Conservation (phyloP, 345 rosid genomes). For the Lepidium aucheri region DNA sequence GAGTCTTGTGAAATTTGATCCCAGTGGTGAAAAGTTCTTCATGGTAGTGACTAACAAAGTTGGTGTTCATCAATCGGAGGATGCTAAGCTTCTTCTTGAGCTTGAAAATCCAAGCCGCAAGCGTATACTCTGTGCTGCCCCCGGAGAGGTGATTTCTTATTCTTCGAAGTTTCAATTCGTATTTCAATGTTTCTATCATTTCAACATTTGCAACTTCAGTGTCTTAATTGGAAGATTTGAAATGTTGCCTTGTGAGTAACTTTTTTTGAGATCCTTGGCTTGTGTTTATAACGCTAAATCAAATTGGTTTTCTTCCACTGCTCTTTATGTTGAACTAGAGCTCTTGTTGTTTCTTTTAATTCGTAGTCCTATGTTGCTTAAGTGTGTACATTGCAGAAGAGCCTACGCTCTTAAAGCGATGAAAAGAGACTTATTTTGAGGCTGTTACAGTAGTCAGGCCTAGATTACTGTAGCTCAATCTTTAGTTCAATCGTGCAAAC, state of each 20-base stretch:
- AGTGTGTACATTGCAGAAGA: neutral
- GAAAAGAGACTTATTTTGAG: neutral
- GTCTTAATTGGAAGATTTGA: neutral
- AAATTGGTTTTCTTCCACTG: neutral
- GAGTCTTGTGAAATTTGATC: constrained; percentile 49
- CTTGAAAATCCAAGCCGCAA: constrained; percentile 44
- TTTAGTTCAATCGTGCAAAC: neutral
- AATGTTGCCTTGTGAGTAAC: neutral
- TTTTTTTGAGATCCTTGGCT: neutral
- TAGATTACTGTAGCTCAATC: too few relatives aligned
- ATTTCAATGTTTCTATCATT: neutral
- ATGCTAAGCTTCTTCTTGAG: constrained; percentile 65
- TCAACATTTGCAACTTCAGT: neutral
- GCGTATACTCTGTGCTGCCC: constrained; percentile 68
- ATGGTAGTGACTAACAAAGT: constrained; percentile 56
- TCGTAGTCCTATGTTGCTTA: too few relatives aligned
- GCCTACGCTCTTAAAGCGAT: neutral
- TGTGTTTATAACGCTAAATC: neutral
- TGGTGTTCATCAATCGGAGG: constrained; percentile 77
- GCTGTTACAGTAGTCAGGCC: neutral
- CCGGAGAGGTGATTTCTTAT: constrained; percentile 54
- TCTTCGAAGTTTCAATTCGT: neutral
- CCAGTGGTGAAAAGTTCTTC: constrained; percentile 55
- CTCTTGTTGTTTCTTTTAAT: too few relatives aligned
- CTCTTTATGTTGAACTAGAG: neutral